Base-by-base conservation (phyloP, 169 alveolate genomes). In the Besnoitia besnoiti region DNA sequence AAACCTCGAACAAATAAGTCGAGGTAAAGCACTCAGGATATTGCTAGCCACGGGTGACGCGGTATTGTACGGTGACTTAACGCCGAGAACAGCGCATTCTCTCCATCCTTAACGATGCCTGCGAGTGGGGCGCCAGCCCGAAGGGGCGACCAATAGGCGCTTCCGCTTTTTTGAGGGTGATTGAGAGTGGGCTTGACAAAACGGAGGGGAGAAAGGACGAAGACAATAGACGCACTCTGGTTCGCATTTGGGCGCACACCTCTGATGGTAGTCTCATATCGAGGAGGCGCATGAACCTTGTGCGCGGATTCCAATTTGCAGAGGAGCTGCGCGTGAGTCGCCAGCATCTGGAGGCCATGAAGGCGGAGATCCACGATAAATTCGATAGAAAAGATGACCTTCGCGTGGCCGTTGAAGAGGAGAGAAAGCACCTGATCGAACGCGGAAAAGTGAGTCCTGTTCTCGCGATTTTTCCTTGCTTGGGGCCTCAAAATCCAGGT, bases 331-430 rank as follows among this genome's bases (percentile, higher is more conserved):
- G 73, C n/a, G 33, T 55, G 73, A 10, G 16, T 10, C 3, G 73
- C 73, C 16, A 55, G 73, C 73, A 55, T 55, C 73, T 55, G n/a
- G 73, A 55, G 73, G 73, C 16, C 73, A 55, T 55, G 73, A 55
- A 33, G 0, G 73, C 10, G 73, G 73, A 55, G 73, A 55, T 55
- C n/a, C 35, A 0, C 35, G n/a, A 21, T 5, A 55, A 55, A 33
- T 55, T 55, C 35, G 73, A 55, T 21, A 55, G 27, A 33, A 7
- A 27, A 55, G 73, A 55, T 24, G 73, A 55, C 5, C 73, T 55
- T 55, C 33, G 73, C 27, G 35, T 12, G 35, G 7, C 27, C 35
- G 27, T 24, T 24, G 73, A 55, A 55, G 73, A 55, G 73, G 73
- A 55, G 27, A 27, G 30, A 8, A 55, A 55, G 0, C 73, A 55